Conservation (phyloP, 352 stramenopile genomes). For the Phytophthora multivora region DNA sequence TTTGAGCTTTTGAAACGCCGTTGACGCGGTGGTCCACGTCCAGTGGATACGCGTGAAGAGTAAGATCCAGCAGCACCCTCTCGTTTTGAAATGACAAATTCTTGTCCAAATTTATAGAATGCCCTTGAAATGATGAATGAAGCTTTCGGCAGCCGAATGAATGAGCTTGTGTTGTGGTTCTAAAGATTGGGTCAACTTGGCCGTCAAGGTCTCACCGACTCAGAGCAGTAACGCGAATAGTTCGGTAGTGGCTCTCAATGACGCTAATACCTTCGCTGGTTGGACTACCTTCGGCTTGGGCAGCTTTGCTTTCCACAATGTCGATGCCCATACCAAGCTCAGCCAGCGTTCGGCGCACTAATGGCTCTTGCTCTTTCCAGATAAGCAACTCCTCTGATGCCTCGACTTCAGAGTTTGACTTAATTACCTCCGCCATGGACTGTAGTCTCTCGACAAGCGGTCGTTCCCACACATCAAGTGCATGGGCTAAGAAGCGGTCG, state of each 20-base stretch:
- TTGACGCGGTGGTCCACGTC: conserved; percentile 18
- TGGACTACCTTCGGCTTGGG: not conserved
- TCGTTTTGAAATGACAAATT: conserved; percentile 13
- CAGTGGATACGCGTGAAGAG: not conserved
- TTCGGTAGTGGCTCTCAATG: conserved; percentile 35
- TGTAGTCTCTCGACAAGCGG: conserved; percentile 55
- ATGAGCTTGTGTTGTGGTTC: conserved; percentile 8
- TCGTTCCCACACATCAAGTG: conserved; percentile 67
- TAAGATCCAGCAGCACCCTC: not conserved
- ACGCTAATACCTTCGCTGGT: not conserved
- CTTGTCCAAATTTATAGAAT: conserved; percentile 24
- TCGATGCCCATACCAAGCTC: conserved; percentile 37
- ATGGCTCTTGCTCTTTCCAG: conserved; percentile 53
- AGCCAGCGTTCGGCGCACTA: conserved; percentile 37
- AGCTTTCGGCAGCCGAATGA: not conserved
- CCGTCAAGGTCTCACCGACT: conserved; percentile 14
- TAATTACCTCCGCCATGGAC: conserved; percentile 36
- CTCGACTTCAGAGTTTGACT: conserved; percentile 2
- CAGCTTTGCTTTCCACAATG: conserved; percentile 17
- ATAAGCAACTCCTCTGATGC: conserved; percentile 49
- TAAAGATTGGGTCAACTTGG: not conserved
- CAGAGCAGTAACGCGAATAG: conserved; percentile 27
- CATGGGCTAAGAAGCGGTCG: conserved; percentile 71
- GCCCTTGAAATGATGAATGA: not conserved
- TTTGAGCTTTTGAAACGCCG: conserved; percentile 95